These are phyloP conservation scores for Aspergillus arachidicola DNA, from an alignment of 2,329 filamentous ascomycete species.

Conservation along the genomic window DNA sequence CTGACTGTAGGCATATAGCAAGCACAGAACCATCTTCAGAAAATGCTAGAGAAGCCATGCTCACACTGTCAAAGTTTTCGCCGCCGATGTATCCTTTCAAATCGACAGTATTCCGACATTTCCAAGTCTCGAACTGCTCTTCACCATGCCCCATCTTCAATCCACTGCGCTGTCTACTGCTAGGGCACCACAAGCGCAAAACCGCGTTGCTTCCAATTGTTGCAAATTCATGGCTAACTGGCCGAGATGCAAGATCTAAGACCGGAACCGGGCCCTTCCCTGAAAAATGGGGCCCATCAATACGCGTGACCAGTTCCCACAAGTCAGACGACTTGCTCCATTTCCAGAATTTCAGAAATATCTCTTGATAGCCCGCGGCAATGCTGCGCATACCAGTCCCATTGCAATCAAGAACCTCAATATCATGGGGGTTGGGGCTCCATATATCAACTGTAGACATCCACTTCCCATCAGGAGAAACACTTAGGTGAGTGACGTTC, in stretches of 20 bases:
- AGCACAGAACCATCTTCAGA: slow-evolving; percentile 83
- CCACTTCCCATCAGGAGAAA: slow-evolving; percentile 83
- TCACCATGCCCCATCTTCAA: slow-evolving; percentile 54
- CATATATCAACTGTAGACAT: slow-evolving; percentile 91
- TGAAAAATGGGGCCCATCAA: slow-evolving; percentile 77
- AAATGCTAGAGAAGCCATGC: slow-evolving; percentile 70
- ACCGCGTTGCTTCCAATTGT: slow-evolving; percentile 80
- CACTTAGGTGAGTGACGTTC: slow-evolving; percentile 71
- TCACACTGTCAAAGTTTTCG: slow-evolving; percentile 35
- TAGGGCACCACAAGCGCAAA: slow-evolving; percentile 81
- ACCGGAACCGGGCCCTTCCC: slow-evolving; percentile 59
- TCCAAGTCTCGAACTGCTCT: slow-evolving; percentile 71
- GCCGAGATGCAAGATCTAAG: slow-evolving; percentile 73
- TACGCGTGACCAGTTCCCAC: slow-evolving; percentile 78
- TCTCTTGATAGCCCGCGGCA: slow-evolving; percentile 60
- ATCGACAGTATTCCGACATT: slow-evolving; percentile 61
- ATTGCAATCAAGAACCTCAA: slow-evolving; percentile 56
- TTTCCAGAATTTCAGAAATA: slow-evolving; percentile 89
- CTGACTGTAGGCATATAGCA: slow-evolving; percentile 57
- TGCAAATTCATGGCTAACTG: slow-evolving; percentile 71
- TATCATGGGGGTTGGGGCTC: slow-evolving; percentile 72
- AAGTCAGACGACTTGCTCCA: slow-evolving; percentile 57
- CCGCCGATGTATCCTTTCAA: slow-evolving; percentile 43
- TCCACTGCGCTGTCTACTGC: slow-evolving; percentile 68
- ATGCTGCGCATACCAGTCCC: slow-evolving; percentile 44